Percentiles rank a stretch among this genome's conserved stretches.
phyloP scores from a whole-genome alignment of 306 rosid species.

The Medicago arabica region DNA sequence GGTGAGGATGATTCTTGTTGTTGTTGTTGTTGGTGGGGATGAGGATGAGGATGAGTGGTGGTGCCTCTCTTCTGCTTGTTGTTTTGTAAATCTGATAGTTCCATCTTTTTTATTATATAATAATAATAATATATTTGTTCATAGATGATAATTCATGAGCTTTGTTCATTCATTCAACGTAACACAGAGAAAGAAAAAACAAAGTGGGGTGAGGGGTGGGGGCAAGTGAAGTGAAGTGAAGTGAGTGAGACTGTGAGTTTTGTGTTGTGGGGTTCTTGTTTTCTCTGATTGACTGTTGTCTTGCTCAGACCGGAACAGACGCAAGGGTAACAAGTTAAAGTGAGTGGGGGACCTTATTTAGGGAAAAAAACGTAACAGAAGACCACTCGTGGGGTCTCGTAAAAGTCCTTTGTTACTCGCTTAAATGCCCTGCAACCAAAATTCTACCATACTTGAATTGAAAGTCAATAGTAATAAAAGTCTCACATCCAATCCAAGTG shows the following conservation, averaged over 20 bases:
- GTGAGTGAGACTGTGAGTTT: conserved; percentile 43
- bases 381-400: conserved; percentile 74
- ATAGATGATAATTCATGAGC: neutral
- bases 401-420: conserved; percentile 37
- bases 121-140: neutral
- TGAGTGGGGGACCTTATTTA: conserved; percentile 35
- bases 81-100: conserved; percentile 77
- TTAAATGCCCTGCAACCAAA: conserved; percentile 35
- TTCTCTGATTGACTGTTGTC: conserved; percentile 57
- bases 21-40: conserved; percentile 39
- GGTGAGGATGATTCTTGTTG: conserved; percentile 18
- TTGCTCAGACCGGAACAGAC: conserved; percentile 35
- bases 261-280: conserved; percentile 68
- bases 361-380: conserved; percentile 18
- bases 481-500: neutral
- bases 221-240: conserved; percentile 33
- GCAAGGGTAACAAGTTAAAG: neutral
- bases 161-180: neutral
- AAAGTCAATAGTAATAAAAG: conserved; percentile 25
- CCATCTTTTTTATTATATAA: conserved; percentile 45
- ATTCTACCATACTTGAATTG: neutral
- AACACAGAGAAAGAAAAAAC: neutral
- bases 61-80: conserved; percentile 50
- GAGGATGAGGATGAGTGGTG: conserved; percentile 36
- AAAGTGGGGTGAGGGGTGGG: conserved; percentile 1